Evolutionary conservation across 2,329 filamentous ascomycete genomes (phyloP).

Genomic region (Aaosphaeria pasadenensis): DNA sequence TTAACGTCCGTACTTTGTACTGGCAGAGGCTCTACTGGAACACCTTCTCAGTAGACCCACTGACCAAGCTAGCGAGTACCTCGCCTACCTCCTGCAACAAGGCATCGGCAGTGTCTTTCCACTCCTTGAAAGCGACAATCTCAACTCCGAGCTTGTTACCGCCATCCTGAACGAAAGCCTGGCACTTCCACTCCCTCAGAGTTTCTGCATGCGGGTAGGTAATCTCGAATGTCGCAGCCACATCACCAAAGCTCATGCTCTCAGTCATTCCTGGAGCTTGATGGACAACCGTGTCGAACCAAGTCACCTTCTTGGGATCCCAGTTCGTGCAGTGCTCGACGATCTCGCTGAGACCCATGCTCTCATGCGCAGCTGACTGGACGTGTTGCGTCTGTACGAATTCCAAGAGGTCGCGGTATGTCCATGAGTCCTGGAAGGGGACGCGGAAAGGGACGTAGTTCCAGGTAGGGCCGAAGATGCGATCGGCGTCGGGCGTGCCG

Average conservation of each 20-base stretch:
- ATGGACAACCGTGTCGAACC: constrained; percentile 40
- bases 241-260: constrained; percentile 44
- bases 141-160: constrained; percentile 55
- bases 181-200: constrained; percentile 54
- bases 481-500: constrained; percentile 53
- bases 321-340: constrained; percentile 32
- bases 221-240: constrained; percentile 50
- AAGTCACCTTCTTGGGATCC: constrained; percentile 20
- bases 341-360: constrained; percentile 36
- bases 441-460: constrained; percentile 66
- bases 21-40: neutral
- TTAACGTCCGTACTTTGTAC: too few relatives aligned
- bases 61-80: constrained; percentile 20
- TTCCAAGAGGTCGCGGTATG: constrained; percentile 29
- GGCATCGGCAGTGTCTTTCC: constrained; percentile 50
- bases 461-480: constrained; percentile 63
- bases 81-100: constrained; percentile 46
- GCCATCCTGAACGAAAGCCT: constrained; percentile 53
- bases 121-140: constrained; percentile 59
- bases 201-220: constrained; percentile 49
- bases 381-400: constrained; percentile 36
- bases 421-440: constrained; percentile 50
- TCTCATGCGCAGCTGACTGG: constrained; percentile 31
- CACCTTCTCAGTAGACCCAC: constrained; percentile 1
- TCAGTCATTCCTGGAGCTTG: constrained; percentile 56